Evolutionary conservation across 495 filamentous ascomycete genomes (phyloP), one percentile per base, ranked within the genome.

Genomic region (Echria macrotheca): DNA sequence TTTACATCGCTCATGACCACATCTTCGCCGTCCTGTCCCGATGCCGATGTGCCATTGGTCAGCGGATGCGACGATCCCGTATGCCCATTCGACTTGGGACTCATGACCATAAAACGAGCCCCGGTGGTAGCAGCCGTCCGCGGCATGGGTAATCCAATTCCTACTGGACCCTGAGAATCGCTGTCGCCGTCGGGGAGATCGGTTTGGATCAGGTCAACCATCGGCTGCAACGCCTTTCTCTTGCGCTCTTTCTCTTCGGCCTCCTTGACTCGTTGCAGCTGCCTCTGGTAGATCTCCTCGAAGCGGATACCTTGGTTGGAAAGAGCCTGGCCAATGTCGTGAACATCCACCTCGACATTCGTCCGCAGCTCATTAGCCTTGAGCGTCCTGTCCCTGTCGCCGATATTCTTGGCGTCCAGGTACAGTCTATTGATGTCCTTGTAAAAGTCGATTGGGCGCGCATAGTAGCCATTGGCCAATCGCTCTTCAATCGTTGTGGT

Each of bases 401-500:
- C 83, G 31, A 81, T 65, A 14, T 79, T 77, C 55, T 80, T 83
- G 1, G 90, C 84, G 70, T 98, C 93, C 60, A 88, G 89, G 17
- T 82, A 83, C 3, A 98, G 67, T 35, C 81, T 78, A 57, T 86
- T 83, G 55, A 96, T 82, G 61, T 98, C 93, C 24, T 80, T 79
- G 44, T 93, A 67, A 57, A 95, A 98, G 58, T 96, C 90, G 49
- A 79, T 81, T 0, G 90, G 84, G 12, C 89, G 77, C 60, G 87
- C 89, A 68, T 98, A 98, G 65, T 85, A 97, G 15, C 94, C 93
- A 67, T 97, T 96, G 4, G 88, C 89, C 19, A 97, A 74, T 25
- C 93, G 84, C 59, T 93, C 88, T 70, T 98, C 93, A 47, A 98
- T 95, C 5, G 86, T 93, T 3, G 81, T 84, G n/a, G 87, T 84